Evolutionary conservation across 2,329 filamentous ascomycete genomes (phyloP).

Genomic region (Penicillium verrucosum): DNA sequence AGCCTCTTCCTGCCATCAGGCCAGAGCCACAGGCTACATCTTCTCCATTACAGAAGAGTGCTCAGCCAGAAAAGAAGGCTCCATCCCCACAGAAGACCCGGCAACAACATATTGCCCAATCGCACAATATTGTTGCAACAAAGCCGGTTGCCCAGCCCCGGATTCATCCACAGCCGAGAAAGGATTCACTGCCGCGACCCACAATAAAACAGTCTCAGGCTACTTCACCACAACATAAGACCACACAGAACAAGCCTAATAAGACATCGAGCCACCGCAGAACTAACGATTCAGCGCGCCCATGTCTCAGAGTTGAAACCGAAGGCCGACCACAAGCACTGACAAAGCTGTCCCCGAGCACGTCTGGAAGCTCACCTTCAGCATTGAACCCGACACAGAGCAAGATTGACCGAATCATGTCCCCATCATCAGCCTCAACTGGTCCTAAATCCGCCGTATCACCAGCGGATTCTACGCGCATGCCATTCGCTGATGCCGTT

Average conservation of each 20-base stretch:
- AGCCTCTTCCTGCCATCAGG: conserved; percentile 23
- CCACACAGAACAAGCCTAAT: neutral
- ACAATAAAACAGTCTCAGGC: neutral
- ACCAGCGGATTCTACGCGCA: conserved; percentile 15
- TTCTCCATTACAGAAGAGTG: neutral
- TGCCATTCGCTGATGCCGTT: conserved; percentile 17
- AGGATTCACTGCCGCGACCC: neutral
- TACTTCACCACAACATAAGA: neutral
- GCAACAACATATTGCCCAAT: neutral
- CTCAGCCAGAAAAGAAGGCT: neutral
- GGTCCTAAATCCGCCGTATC: conserved; percentile 12
- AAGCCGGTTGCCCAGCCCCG: neutral
- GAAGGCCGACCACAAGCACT: conserved; percentile 11
- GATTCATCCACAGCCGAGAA: neutral
- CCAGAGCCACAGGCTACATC: conserved; percentile 2
- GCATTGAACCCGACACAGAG: conserved; percentile 11
- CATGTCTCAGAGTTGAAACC: neutral
- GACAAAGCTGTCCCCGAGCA: conserved; percentile 6
- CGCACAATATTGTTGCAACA: neutral
- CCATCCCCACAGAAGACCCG: neutral
- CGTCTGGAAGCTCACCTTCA: conserved; percentile 16
- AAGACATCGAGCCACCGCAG: neutral
- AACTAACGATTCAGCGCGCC: neutral
- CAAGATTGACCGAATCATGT: conserved; percentile 15
- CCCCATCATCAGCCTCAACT: conserved; percentile 9